Conservation (phyloP, 192 early-diverging fungal genomes). For the Coemansia reversa region DNA sequence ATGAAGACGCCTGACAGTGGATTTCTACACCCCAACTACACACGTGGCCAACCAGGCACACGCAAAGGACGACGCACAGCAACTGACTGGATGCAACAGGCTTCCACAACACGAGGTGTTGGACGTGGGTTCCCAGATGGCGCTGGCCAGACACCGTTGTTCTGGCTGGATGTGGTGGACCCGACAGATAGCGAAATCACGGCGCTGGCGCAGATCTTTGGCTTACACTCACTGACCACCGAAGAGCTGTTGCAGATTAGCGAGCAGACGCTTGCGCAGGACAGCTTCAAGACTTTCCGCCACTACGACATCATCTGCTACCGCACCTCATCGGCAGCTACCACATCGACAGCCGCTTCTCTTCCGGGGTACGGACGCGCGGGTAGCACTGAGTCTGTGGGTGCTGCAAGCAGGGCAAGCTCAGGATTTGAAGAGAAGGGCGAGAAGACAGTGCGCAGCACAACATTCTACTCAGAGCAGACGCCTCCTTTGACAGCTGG, state of each 20-base stretch:
- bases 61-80: slow-evolving; percentile 13
- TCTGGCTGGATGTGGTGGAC: slow-evolving; percentile 69
- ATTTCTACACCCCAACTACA: slow-evolving; percentile 42
- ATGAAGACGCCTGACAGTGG: slow-evolving; percentile 9
- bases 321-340: slow-evolving; percentile 55
- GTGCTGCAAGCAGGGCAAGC: too few species aligned
- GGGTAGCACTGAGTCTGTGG: too few species aligned
- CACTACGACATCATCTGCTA: slow-evolving; percentile 89
- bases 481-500: too few species aligned
- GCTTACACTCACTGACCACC: slow-evolving; percentile 83
- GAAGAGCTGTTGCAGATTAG: slow-evolving; percentile 78
- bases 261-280: slow-evolving; percentile 68
- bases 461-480: too few species aligned
- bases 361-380: neutral
- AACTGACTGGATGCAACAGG: slow-evolving; percentile 49
- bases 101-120: slow-evolving; percentile 42
- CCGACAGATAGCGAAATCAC: slow-evolving; percentile 64
- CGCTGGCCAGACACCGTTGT: slow-evolving; percentile 46
- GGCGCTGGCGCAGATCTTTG: slow-evolving; percentile 65
- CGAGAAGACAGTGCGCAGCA: neutral
- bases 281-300: slow-evolving; percentile 86
- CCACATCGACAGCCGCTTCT: neutral
- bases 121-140: slow-evolving; percentile 5
- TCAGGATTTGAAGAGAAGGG: too few species aligned
- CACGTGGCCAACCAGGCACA: slow-evolving; percentile 13